These are phyloP conservation scores for Aspergillus transmontanensis DNA, from an alignment of 2,329 filamentous ascomycete species.

Conservation along the genomic window DNA sequence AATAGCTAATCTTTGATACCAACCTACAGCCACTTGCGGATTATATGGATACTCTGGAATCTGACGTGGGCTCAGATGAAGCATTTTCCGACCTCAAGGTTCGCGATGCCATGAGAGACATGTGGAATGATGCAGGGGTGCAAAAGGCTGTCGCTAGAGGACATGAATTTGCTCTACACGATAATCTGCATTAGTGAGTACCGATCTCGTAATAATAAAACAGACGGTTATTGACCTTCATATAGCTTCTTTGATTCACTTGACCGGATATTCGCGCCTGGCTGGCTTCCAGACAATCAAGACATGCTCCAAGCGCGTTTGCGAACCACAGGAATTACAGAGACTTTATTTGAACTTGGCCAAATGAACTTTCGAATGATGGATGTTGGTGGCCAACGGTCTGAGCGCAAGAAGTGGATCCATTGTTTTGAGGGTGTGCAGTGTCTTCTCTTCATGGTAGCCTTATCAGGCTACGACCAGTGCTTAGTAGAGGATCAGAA, in stretches of 20 bases:
- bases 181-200: constrained; percentile 89
- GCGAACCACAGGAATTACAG: constrained; percentile 92
- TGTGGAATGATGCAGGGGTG: constrained; percentile 84
- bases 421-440: constrained; percentile 95
- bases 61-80: constrained; percentile 80
- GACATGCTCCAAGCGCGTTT: constrained; percentile 89
- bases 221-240: constrained; percentile 13
- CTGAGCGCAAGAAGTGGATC: constrained; percentile 96
- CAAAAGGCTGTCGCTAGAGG: constrained; percentile 87
- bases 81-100: constrained; percentile 66
- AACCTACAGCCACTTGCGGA: constrained; percentile 70
- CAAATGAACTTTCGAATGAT: constrained; percentile 97
- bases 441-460: constrained; percentile 88
- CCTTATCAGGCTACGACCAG: constrained; percentile 95
- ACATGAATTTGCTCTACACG: constrained; percentile 94
- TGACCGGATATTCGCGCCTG: constrained; percentile 72
- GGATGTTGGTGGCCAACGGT: constrained; percentile 88
- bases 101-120: constrained; percentile 74
- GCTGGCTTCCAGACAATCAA: constrained; percentile 89
- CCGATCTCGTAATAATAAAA: constrained; percentile 4
- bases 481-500: constrained; percentile 95
- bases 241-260: constrained; percentile 79
- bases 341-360: constrained; percentile 89
- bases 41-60: constrained; percentile 71
- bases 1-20: constrained; percentile 13